phyloP scores from a whole-genome alignment of 768 basidiomycete species.

The Neoboletus magnificus region DNA sequence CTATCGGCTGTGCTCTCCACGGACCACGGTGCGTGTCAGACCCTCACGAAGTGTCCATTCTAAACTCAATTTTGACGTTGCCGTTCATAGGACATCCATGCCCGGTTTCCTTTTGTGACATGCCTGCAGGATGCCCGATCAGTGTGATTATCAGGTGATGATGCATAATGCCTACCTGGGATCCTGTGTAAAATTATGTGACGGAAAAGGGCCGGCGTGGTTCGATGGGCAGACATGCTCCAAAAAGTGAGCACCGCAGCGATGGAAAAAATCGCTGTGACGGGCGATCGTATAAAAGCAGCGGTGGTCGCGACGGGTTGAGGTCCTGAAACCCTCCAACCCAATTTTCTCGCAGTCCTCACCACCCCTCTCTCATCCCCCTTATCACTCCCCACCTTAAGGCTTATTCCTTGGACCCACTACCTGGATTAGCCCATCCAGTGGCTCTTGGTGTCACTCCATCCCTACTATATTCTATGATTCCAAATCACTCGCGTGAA shows the following conservation, averaged over 20 bases:
- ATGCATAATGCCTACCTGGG: conserved; percentile 4
- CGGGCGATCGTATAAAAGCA: conserved; percentile 17
- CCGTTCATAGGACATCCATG: conserved; percentile 10
- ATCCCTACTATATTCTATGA: conserved; percentile 35
- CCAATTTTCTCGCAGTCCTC: conserved; percentile 24
- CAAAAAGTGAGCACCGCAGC: conserved; percentile 4
- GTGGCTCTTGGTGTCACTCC: conserved; percentile 33
- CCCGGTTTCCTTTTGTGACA: conserved; percentile 23
- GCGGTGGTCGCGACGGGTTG: conserved; percentile 1
- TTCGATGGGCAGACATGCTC: conserved; percentile 7
- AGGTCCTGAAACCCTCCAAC: conserved; percentile 1
- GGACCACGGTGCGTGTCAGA: conserved; percentile 16
- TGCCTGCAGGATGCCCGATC: conserved; percentile 25
- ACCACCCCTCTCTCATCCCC: background rate
- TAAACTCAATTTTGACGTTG: conserved; percentile 22
- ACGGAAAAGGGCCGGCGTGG: conserved; percentile 15
- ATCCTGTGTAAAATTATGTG: conserved; percentile 19
- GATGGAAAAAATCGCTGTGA: conserved; percentile 6
- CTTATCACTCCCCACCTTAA: background rate
- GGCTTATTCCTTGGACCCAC: conserved; percentile 1
- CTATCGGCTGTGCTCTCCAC: conserved; percentile 25
- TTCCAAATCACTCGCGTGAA: conserved; percentile 33
- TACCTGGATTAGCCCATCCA: conserved; percentile 11
- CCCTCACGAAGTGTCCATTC: conserved; percentile 8
- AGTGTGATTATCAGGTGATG: conserved; percentile 20